phyloP scores from a whole-genome alignment of 306 rosid genomes.

The Glycine tomentella region DNA sequence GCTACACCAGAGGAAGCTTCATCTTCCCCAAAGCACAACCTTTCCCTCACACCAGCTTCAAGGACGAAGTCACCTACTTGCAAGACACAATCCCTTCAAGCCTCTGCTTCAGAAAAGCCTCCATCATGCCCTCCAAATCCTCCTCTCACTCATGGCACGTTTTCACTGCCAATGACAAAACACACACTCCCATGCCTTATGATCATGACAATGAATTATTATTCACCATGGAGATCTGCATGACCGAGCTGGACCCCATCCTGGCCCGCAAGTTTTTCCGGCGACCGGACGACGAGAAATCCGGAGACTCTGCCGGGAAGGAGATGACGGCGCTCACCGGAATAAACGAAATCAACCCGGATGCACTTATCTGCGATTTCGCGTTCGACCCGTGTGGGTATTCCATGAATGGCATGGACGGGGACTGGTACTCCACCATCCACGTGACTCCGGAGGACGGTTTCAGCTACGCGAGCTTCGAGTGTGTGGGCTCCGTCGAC shows the following conservation, averaged over 20 bases:
- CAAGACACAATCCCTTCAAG: constrained; percentile 65
- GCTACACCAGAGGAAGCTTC: constrained; percentile 90
- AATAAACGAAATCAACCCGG: constrained; percentile 67
- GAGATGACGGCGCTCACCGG: constrained; percentile 88
- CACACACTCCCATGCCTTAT: constrained; percentile 28
- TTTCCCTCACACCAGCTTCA: constrained; percentile 82
- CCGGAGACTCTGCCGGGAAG: constrained; percentile 78
- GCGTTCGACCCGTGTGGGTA: constrained; percentile 94
- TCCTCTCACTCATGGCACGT: constrained; percentile 91
- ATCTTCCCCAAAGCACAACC: constrained; percentile 90
- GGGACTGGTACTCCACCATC: constrained; percentile 86
- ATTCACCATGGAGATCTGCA: constrained; percentile 88
- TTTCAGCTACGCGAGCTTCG: constrained; percentile 92
- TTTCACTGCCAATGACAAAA: constrained; percentile 60
- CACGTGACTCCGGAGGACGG: constrained; percentile 99
- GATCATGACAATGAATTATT: constrained; percentile 3
- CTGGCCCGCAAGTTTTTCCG: constrained; percentile 76
- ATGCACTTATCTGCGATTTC: constrained; percentile 80
- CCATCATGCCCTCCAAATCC: constrained; percentile 83
- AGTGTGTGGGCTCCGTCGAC: constrained; percentile 69
- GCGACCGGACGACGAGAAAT: constrained; percentile 56
- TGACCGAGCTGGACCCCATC: constrained; percentile 87
- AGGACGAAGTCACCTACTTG: constrained; percentile 78
- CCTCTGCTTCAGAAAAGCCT: constrained; percentile 81
- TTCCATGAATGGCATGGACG: constrained; percentile 90